phyloP scores from a whole-genome alignment of 179 eudicot species.

The Spergularia azorica region DNA sequence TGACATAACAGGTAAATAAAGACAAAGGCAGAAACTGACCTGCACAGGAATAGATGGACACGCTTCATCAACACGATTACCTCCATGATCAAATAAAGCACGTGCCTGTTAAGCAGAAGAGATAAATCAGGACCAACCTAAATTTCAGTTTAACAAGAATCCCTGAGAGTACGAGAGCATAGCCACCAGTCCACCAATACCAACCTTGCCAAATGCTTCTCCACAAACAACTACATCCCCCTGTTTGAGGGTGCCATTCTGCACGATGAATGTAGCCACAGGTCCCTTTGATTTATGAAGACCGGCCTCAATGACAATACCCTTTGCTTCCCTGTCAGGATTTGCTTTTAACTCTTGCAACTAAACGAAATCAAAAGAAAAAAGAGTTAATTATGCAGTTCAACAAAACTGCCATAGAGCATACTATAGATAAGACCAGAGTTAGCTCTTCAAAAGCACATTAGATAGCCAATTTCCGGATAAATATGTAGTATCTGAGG shows the following conservation, averaged over 20 bases:
- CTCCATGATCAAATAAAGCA: slow-evolving; percentile 90
- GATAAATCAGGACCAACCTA: slow-evolving; percentile 20
- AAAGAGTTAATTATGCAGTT: neutral
- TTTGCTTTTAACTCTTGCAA: slow-evolving; percentile 95
- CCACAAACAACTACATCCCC: slow-evolving; percentile 92
- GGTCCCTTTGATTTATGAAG: slow-evolving; percentile 96
- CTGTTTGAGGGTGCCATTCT: slow-evolving; percentile 88
- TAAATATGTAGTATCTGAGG: neutral
- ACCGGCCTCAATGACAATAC: slow-evolving; percentile 94
- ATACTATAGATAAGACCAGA: neutral
- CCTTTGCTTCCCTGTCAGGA: slow-evolving; percentile 89
- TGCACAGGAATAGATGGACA: slow-evolving; percentile 93
- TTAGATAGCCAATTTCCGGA: neutral
- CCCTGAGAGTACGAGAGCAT: slow-evolving; percentile 7
- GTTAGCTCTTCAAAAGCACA: neutral
- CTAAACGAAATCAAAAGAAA: slow-evolving; percentile 37
- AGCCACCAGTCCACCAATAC: slow-evolving; percentile 19
- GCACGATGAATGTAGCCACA: slow-evolving; percentile 89
- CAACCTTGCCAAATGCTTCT: slow-evolving; percentile 97
- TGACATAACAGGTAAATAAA: neutral
- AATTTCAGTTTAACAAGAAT: neutral
- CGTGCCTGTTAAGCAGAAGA: slow-evolving; percentile 60
- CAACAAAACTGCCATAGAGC: neutral
- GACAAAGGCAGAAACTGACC: slow-evolving; percentile 40
- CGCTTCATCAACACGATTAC: slow-evolving; percentile 81